Evolutionary conservation across 2,329 filamentous ascomycete genomes (phyloP), one percentile per base, ranked within the genome.

Genomic region (Hortaea werneckii): DNA sequence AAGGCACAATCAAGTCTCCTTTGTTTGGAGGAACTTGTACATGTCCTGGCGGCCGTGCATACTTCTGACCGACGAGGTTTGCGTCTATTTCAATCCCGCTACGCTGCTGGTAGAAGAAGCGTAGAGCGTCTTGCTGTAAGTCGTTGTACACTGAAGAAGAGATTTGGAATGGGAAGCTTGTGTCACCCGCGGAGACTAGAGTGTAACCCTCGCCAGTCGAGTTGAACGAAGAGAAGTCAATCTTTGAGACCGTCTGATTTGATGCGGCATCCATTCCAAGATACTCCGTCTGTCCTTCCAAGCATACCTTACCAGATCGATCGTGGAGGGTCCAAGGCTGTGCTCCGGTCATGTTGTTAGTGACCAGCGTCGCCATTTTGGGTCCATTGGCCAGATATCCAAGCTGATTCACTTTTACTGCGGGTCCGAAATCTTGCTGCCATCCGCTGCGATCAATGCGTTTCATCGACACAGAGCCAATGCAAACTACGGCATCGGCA

Each of bases 41-140:
- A 30, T 47, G 45, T 8, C 45, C 45, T 13, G 45, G 41, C 29
- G 45, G 41, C 11, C 45, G 45, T 26, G 45, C 45, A 29, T 47
- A 47, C 27, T 47, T 35, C 6, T 29, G 28, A 8, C 45, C 45
- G n/a, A 44, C 42, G n/a, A 47, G 45, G 37, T 44, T 41, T 26
- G 35, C 42, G 13, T 47, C 42, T 28, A 47, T 44, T 9, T 41
- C 45, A 13, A 47, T 47, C 11, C 45, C 45, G 32, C 41, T 44
- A 8, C 45, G 45, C 32, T 47, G 45, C 32, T 47, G 45, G 27
- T 47, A 47, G 41, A 47, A 47, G 42, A 44, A 47, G 41, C 42
- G 42, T 6, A 47, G 37, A 8, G 41, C 40, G 45, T 47, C 45
- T 29, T 44, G 41, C 5, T 42, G 39, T 6, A 47, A 29, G 11